Conservation (phyloP, 1,284 basidiomycete genomes). For the Ustilago sp. region DNA sequence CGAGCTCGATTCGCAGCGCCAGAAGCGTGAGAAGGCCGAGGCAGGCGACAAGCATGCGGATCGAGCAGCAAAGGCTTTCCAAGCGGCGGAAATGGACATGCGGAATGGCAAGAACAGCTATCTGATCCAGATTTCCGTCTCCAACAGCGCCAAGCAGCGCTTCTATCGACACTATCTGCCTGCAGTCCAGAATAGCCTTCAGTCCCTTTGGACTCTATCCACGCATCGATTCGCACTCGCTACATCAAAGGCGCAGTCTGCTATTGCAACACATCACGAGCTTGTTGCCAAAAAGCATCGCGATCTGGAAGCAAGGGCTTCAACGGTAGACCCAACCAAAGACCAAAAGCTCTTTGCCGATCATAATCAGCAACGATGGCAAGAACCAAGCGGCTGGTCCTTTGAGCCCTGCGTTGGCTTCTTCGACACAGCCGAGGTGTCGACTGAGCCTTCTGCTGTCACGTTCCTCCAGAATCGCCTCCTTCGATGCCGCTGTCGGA, state of each 20-base stretch:
- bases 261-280: constrained; percentile 34
- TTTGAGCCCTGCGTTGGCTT: constrained; percentile 61
- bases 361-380: constrained; percentile 53
- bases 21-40: constrained; percentile 55
- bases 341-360: constrained; percentile 49
- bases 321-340: constrained; percentile 24
- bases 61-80: constrained; percentile 47
- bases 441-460: constrained; percentile 38
- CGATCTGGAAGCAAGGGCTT: constrained; percentile 20
- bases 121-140: constrained; percentile 48
- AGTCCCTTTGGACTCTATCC: constrained; percentile 52
- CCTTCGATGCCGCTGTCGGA: constrained; percentile 34
- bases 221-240: constrained; percentile 30
- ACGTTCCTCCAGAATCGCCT: constrained; percentile 54
- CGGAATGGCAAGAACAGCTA: constrained; percentile 58
- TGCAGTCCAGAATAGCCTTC: constrained; percentile 42
- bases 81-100: constrained; percentile 53
- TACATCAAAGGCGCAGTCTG: constrained; percentile 19
- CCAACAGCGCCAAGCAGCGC: constrained; percentile 48
- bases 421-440: constrained; percentile 58
- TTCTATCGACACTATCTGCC: constrained; percentile 53
- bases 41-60: constrained; percentile 51
- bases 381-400: constrained; percentile 46
- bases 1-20: constrained; percentile 52
- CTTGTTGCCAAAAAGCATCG: constrained; percentile 25